Base-by-base conservation (phyloP, 768 basidiomycete species). In the Rhodotorula graminis region DNA sequence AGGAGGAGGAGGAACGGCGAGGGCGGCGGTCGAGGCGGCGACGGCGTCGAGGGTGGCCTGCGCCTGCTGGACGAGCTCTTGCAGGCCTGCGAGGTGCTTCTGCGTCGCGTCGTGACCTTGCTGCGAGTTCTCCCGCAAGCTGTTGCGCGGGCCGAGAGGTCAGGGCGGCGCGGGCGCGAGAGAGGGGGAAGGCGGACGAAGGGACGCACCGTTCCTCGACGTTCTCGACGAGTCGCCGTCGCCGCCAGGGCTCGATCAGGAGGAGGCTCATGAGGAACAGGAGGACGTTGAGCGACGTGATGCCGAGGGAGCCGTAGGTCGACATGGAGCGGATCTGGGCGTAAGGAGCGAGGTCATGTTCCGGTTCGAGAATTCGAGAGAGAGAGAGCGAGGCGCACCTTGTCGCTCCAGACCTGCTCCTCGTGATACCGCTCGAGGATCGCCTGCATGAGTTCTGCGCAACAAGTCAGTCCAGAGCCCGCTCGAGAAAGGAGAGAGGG, bases 371-470 rank as follows among this genome's bases (percentile, higher is more conserved):
- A 29, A 12, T 11, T 23, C 4, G 18, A 42, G 5, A 2, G 42
- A 9, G 25, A 10, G 11, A 14, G 4, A 29, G 12, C 6, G 18
- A 11, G n/a, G 52, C 75, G 29, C 58, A 77, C 78, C 78, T 99
- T 99, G 84, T 99, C 95, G 65, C 91, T 93, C 96, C 96, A 99
- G 5, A 97, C 88, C 80, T 99, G 96, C 80, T 99, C 96, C 82
- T 97, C 95, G 82, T 98, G 95, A 81, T 98, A 98, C 52, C 95
- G 78, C 58, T 81, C 78, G 70, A 99, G 85, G 78, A 98, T 98
- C 18, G 86, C 84, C 67, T 88, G 88, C 89, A 95, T 91, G 75
- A 97, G 85, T 79, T 88, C 89, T 78, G 85, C 74, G 12, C 16
- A n/a, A 8, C 5, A 7, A 1, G n/a, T 55, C 53, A 46, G 12